phyloP scores from a whole-genome alignment of 2,329 filamentous ascomycete genomes.

The Aspergillus pseudotamarii region DNA sequence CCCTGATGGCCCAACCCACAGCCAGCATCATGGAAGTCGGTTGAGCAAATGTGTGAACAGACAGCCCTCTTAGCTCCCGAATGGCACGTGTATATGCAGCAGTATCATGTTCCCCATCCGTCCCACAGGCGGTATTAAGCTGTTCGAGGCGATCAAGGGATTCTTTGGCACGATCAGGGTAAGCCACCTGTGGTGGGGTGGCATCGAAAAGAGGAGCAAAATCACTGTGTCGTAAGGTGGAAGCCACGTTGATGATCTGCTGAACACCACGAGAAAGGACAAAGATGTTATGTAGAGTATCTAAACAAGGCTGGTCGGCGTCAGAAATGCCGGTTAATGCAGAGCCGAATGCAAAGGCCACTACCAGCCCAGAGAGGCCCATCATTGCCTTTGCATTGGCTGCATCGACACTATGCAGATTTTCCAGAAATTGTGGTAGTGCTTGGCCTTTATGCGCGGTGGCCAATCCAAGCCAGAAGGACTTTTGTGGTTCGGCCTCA shows the following conservation, averaged over 20 bases:
- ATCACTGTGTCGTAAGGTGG: not conserved
- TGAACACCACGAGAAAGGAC: conserved; percentile 11
- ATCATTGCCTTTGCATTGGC: not conserved
- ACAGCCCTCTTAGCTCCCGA: not conserved
- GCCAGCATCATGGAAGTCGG: conserved; percentile 7
- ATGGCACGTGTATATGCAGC: not conserved
- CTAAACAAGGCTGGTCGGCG: conserved; percentile 5
- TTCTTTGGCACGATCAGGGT: not conserved
- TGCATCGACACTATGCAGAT: not conserved
- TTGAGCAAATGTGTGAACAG: not conserved
- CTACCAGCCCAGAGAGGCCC: conserved; percentile 15
- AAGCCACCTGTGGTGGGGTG: not conserved
- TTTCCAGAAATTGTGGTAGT: conserved; percentile 2
- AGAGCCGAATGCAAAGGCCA: conserved; percentile 27
- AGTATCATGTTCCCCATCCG: not conserved
- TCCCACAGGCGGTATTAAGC: not conserved
- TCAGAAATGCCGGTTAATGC: conserved; percentile 12
- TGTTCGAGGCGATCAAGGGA: not conserved
- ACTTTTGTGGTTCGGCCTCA: not conserved
- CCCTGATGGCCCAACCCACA: conserved; percentile 26
- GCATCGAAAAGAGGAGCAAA: not conserved
- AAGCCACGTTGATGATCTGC: conserved; percentile 1
- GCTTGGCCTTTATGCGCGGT: conserved; percentile 21
- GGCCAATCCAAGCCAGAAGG: conserved; percentile 22
- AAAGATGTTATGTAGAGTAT: conserved; percentile 8